Evolutionary conservation across 176 grass and related monocot species (phyloP).

Genomic region (Cymbopogon citratus): DNA sequence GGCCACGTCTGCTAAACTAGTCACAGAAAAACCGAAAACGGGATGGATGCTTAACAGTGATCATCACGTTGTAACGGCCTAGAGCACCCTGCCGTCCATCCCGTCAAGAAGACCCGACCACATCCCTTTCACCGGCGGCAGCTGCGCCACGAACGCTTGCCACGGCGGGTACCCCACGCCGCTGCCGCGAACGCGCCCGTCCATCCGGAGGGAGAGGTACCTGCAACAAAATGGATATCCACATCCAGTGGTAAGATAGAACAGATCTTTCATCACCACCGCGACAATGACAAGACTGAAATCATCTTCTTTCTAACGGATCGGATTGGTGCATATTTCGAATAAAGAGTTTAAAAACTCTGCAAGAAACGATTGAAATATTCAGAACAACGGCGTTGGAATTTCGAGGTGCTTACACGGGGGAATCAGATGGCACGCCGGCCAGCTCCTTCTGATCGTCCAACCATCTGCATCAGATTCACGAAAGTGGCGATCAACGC

Average conservation of each 20-base stretch:
- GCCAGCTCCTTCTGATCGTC: slow-evolving; percentile 89
- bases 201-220: slow-evolving; percentile 87
- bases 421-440: slow-evolving; percentile 65
- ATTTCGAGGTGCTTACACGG: slow-evolving; percentile 49
- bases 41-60: not conserved
- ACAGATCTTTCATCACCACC: not conserved
- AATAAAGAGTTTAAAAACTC: too few relatives aligned
- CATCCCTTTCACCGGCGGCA: slow-evolving; percentile 82
- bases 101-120: slow-evolving; percentile 91
- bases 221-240: not conserved
- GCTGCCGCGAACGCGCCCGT: slow-evolving; percentile 88
- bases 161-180: slow-evolving; percentile 90
- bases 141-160: slow-evolving; percentile 87
- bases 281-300: not conserved
- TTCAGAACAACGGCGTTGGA: not conserved
- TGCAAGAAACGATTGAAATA: not conserved
- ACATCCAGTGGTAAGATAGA: not conserved
- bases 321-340: too few relatives aligned
- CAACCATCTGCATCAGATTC: slow-evolving; percentile 53
- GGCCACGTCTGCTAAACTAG: not conserved
- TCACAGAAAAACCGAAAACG: not conserved
- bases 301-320: not conserved
- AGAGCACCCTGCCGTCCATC: slow-evolving; percentile 89
- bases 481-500: not conserved
- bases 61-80: not conserved